A percentile compares a stretch with the other conserved stretches of the same genome.
Evolutionary conservation across 2,329 filamentous ascomycete genomes (phyloP).

Genomic region (Fusarium phyllophilum): DNA sequence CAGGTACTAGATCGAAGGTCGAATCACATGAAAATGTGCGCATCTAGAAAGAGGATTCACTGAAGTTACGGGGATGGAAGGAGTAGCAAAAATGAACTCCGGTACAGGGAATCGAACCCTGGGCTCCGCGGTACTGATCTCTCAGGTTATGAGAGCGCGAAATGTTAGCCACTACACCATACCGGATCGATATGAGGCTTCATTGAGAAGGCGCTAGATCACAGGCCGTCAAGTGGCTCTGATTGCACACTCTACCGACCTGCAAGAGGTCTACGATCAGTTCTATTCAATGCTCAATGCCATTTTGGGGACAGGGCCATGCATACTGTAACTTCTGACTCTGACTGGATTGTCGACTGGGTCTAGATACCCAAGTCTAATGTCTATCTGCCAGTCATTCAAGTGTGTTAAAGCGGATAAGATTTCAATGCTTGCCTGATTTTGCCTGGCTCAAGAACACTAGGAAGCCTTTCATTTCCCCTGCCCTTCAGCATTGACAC

Average conservation of each 20-base stretch:
- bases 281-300: background rate
- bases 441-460: background rate
- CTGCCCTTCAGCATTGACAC: background rate
- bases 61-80: background rate
- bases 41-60: background rate
- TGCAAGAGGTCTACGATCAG: background rate
- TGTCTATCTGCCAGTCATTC: background rate
- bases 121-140: slow-evolving; percentile 40
- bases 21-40: too few species aligned
- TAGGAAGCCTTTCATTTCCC: background rate
- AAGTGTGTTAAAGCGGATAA: background rate
- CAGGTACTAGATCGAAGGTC: too few species aligned
- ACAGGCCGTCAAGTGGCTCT: background rate
- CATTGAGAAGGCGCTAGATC: background rate
- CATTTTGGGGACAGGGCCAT: background rate
- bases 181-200: slow-evolving; percentile 35
- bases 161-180: slow-evolving; percentile 51
- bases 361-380: background rate
- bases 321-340: background rate
- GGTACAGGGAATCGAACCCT: slow-evolving; percentile 46
- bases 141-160: slow-evolving; percentile 47
- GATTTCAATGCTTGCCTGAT: background rate
- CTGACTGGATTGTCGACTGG: background rate
- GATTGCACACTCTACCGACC: background rate
- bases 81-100: slow-evolving; percentile 12